Conservation (phyloP, 2,329 filamentous ascomycete genomes). For the Fusarium veterinarium region DNA sequence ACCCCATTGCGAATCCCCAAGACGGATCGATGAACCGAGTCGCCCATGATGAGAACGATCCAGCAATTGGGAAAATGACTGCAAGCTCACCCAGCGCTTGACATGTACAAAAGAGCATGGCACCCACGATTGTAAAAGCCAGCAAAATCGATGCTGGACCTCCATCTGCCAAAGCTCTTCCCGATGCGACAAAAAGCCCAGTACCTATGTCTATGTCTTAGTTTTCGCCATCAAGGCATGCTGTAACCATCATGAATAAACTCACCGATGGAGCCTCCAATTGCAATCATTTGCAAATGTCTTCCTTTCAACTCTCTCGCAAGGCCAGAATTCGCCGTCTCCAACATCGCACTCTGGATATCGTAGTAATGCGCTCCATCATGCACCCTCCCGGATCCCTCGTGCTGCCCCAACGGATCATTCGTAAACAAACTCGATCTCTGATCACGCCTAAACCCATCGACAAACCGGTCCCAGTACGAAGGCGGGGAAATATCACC, state of each 20-base stretch:
- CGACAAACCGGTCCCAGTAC: slow-evolving; percentile 60
- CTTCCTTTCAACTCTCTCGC: slow-evolving; percentile 82
- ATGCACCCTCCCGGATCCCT: slow-evolving; percentile 45
- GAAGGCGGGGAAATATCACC: slow-evolving; percentile 50
- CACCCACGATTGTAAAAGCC: slow-evolving; percentile 81
- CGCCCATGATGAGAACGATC: slow-evolving; percentile 91
- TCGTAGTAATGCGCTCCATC: slow-evolving; percentile 65
- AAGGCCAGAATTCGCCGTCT: slow-evolving; percentile 81
- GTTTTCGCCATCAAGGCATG: slow-evolving; percentile 4
- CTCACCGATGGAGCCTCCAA: slow-evolving; percentile 87
- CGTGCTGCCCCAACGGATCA: slow-evolving; percentile 53
- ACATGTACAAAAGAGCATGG: slow-evolving; percentile 92
- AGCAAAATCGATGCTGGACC: slow-evolving; percentile 83
- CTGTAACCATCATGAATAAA: slow-evolving; percentile 7
- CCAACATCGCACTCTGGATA: slow-evolving; percentile 69
- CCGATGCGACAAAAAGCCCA: slow-evolving; percentile 88
- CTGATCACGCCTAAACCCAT: slow-evolving; percentile 74
- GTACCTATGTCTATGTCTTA: slow-evolving; percentile 64
- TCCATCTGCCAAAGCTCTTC: slow-evolving; percentile 74
- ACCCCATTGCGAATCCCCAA: slow-evolving; percentile 95
- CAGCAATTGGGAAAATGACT: slow-evolving; percentile 89
- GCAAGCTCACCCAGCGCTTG: slow-evolving; percentile 93
- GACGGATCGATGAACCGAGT: slow-evolving; percentile 93
- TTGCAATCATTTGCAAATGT: slow-evolving; percentile 97
- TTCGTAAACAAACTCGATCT: slow-evolving; percentile 60